Percentiles rank a stretch among this genome's conserved stretches.
phyloP scores from a whole-genome alignment of 2,329 filamentous ascomycete genomes.

The Fusarium dimerum region DNA sequence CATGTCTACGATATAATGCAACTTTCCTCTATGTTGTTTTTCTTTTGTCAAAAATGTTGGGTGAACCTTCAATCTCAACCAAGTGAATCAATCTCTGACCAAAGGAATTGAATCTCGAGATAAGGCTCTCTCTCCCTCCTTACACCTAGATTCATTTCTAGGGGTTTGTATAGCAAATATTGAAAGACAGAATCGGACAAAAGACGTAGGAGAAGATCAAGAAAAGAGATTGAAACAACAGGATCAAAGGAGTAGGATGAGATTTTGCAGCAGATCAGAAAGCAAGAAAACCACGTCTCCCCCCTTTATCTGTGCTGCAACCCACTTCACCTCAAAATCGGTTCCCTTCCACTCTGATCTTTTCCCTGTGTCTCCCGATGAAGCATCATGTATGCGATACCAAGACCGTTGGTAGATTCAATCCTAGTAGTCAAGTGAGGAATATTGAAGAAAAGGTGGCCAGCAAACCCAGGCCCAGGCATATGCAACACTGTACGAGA shows the following conservation, averaged over 20 bases:
- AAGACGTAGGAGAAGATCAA: slow-evolving; percentile 3
- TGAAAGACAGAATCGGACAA: slow-evolving; percentile 13
- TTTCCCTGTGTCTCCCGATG: slow-evolving; percentile 22
- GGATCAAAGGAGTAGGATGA: slow-evolving; percentile 25
- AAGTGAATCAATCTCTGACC: neutral
- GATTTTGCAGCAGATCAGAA: slow-evolving; percentile 33
- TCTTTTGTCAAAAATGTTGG: neutral
- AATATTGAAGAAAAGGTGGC: slow-evolving; percentile 16
- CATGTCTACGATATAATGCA: neutral
- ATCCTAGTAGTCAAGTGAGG: slow-evolving; percentile 13
- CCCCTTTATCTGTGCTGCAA: slow-evolving; percentile 26
- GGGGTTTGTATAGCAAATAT: slow-evolving; percentile 26
- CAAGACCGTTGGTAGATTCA: slow-evolving; percentile 21
- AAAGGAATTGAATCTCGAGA: neutral
- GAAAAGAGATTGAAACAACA: slow-evolving; percentile 10
- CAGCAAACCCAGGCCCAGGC: slow-evolving; percentile 22
- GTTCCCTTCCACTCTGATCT: slow-evolving; percentile 18
- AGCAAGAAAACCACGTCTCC: slow-evolving; percentile 27
- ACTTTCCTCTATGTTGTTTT: neutral
- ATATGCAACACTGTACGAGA: slow-evolving; percentile 26
- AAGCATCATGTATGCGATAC: slow-evolving; percentile 13
- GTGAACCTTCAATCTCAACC: neutral
- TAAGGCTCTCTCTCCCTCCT: neutral
- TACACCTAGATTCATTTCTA: neutral
- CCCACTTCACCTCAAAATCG: neutral